Percentiles rank a stretch among this genome's conserved stretches.
phyloP scores from a whole-genome alignment of 169 alveolate species.

The Blepharisma undulans region DNA sequence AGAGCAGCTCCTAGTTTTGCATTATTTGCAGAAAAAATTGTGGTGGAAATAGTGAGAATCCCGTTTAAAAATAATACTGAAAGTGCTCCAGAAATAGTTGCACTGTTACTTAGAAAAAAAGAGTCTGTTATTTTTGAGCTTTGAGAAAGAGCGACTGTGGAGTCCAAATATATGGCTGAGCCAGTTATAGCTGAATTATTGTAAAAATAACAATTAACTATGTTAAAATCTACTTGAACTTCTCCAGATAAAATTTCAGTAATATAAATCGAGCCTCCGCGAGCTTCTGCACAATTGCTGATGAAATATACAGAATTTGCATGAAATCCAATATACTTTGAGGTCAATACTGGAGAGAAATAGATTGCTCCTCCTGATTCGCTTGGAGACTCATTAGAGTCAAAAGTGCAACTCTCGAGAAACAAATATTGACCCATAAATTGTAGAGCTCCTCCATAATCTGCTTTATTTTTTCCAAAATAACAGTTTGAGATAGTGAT shows the following conservation, averaged over 20 bases:
- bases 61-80: background rate
- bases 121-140: background rate
- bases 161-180: background rate
- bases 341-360: background rate
- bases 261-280: background rate
- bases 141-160: background rate
- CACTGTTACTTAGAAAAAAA: background rate
- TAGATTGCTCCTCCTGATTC: background rate
- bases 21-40: background rate
- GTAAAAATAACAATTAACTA: background rate
- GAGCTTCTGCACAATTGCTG: background rate
- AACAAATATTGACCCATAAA: background rate
- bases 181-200: background rate
- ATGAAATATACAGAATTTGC: background rate
- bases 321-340: background rate
- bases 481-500: background rate
- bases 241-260: background rate
- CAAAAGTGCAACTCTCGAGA: background rate
- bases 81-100: background rate
- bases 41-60: background rate
- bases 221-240: background rate
- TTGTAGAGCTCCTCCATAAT: background rate
- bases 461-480: background rate
- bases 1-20: background rate
- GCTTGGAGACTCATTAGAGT: background rate